These are phyloP conservation scores for Boletus sp. DNA, from an alignment of 768 basidiomycete genomes.

Conservation along the genomic window DNA sequence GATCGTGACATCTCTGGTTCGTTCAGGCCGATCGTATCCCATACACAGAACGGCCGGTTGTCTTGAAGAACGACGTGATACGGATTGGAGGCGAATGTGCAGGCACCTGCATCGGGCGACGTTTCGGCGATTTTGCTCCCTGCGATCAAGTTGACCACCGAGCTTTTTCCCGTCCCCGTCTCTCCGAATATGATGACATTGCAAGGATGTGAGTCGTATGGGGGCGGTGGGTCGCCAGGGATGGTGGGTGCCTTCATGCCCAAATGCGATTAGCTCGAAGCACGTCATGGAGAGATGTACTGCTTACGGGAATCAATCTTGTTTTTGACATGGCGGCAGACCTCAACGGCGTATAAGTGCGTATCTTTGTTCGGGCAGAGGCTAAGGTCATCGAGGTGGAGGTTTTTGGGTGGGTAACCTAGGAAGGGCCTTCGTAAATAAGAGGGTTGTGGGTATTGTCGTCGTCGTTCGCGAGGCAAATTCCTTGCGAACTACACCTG, in stretches of 20 bases:
- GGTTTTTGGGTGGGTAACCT: neutral
- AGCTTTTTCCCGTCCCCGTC: slow-evolving; percentile 37
- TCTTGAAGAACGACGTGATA: slow-evolving; percentile 23
- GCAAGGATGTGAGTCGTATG: slow-evolving; percentile 13
- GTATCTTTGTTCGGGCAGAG: slow-evolving; percentile 6
- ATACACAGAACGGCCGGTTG: slow-evolving; percentile 21
- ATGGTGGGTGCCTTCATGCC: slow-evolving; percentile 4
- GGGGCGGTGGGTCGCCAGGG: slow-evolving; percentile 7
- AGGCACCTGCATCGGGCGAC: slow-evolving; percentile 33
- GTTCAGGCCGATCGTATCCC: slow-evolving; percentile 34
- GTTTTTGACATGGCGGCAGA: neutral
- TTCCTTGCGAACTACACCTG: slow-evolving; percentile 4
- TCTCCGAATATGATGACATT: slow-evolving; percentile 31
- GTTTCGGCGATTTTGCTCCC: slow-evolving; percentile 23
- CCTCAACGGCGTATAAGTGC: neutral
- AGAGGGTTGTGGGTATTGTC: slow-evolving; percentile 15
- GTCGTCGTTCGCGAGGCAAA: slow-evolving; percentile 11
- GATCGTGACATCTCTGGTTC: slow-evolving; percentile 20
- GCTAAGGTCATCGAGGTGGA: neutral
- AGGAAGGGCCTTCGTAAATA: neutral
- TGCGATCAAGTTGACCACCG: slow-evolving; percentile 40
- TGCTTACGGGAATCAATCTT: slow-evolving; percentile 10
- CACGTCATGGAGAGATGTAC: neutral
- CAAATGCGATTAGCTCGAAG: neutral
- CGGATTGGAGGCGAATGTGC: slow-evolving; percentile 31